phyloP scores from a whole-genome alignment of 2,329 filamentous ascomycete genomes.

The Ophiocordyceps sinensis region DNA sequence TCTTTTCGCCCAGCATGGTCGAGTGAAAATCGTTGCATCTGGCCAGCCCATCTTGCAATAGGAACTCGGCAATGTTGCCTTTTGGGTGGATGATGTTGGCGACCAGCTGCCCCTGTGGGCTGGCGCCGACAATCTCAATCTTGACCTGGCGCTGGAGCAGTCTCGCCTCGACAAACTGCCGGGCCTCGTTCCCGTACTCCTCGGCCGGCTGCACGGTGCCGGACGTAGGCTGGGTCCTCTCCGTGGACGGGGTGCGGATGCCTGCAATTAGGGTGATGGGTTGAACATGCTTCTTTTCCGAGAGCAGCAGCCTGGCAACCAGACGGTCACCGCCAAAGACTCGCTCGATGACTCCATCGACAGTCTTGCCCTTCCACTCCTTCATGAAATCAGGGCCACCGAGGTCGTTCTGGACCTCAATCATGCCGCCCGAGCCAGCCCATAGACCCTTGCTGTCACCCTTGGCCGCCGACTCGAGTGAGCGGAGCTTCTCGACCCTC shows the following conservation, averaged over 20 bases:
- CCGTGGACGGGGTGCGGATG: conserved; percentile 78
- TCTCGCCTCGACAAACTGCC: conserved; percentile 72
- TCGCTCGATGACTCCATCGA: conserved; percentile 80
- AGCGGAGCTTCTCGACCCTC: conserved; percentile 63
- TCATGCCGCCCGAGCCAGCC: conserved; percentile 48
- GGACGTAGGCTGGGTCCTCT: conserved; percentile 64
- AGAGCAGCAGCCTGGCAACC: conserved; percentile 66
- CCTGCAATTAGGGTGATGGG: conserved; percentile 82
- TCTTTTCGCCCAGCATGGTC: conserved; percentile 75
- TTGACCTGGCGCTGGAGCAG: conserved; percentile 77
- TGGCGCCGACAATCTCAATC: conserved; percentile 71
- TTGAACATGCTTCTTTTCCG: conserved; percentile 74
- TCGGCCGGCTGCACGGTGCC: conserved; percentile 74
- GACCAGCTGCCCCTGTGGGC: conserved; percentile 83
- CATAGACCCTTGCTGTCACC: conserved; percentile 71
- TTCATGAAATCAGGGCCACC: conserved; percentile 67
- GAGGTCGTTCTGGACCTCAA: conserved; percentile 72
- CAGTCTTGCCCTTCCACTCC: conserved; percentile 68
- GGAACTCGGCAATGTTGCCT: conserved; percentile 83
- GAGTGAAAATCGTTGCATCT: conserved; percentile 94
- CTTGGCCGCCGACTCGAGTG: conserved; percentile 64
- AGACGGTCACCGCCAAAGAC: conserved; percentile 85
- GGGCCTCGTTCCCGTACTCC: conserved; percentile 79
- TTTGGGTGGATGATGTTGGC: conserved; percentile 75
- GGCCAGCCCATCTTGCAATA: conserved; percentile 79